Base-by-base conservation (phyloP, 2,329 filamentous ascomycete species). In the Sarocladiaceae sp. region DNA sequence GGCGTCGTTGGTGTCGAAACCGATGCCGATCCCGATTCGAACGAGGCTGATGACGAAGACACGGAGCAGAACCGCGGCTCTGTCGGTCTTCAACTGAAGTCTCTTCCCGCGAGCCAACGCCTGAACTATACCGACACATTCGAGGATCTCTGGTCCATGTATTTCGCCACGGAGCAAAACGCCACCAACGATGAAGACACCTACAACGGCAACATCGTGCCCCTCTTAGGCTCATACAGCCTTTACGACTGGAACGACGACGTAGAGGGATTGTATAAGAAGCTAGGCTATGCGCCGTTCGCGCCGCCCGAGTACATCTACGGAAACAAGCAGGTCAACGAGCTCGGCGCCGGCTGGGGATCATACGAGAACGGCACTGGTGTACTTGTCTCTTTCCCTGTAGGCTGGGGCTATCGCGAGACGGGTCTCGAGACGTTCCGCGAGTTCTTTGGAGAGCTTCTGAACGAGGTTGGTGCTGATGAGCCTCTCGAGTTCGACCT, bases 261-360 rank as follows among this genome's bases (percentile, higher is more conserved):
- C 45, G 19, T 44, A 7, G 19, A 16, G 6, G 39, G 41, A 16
- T 16, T 35, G 3, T 47, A 43, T 15, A 44, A 45, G 18, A 50
- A 31, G 34, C 44, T 48, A 11, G 45, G 21, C 13, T 45, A 23
- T 21, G 48, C 45, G 6, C 48, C 48, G 2, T 50, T 48, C 35
- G 42, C 48, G 12, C 48, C 48, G 12, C 48, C 48, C 2, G 48
- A 50, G 39, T 48, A 48, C 24, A 47, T 47, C 40, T 50, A 46
- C 40, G 48, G 48, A 6, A 45, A 50, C 27, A 15, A 24, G 2
- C 48, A 50, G 37, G 43, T 48, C 19, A 32, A 48, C 21, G 33
- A 48, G 33, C 48, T 37, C 11, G 48, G 43, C n/a, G 44, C 40
- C 15, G 46, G 45, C 12, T 34, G 40, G 16, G 46, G 27, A 9